phyloP scores from a whole-genome alignment of 176 grass and related monocot species.

The Avena insularis region DNA sequence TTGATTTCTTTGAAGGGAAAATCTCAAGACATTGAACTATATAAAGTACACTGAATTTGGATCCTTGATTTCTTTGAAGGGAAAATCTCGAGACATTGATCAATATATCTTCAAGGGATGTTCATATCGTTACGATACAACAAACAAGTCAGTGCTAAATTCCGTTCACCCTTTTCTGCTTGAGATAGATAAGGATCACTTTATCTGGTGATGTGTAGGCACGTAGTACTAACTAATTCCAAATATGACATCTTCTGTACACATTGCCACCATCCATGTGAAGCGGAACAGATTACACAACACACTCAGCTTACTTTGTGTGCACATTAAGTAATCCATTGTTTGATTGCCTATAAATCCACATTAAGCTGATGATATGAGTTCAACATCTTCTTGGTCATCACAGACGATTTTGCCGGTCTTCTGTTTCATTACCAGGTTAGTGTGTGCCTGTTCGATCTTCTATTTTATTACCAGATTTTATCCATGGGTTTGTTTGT shows the following conservation, averaged over 20 bases:
- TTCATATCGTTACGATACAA: not conserved
- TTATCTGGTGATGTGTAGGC: conserved; percentile 13
- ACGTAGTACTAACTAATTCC: not conserved
- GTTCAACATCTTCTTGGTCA: not conserved
- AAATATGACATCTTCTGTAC: not conserved
- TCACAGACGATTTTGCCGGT: not conserved
- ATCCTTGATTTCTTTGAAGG: too few relatives aligned
- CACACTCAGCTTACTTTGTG: not conserved
- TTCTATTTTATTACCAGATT: too few relatives aligned
- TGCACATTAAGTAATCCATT: not conserved
- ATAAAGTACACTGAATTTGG: too few relatives aligned
- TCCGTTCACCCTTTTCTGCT: not conserved
- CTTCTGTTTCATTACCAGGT: not conserved
- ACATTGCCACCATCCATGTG: not conserved
- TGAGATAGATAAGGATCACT: not conserved
- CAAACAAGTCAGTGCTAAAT: not conserved
- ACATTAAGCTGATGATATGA: not conserved
- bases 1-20: conserved; percentile 85
- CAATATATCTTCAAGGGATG: too few relatives aligned
- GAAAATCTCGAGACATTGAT: too few relatives aligned
- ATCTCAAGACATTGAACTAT: not conserved
- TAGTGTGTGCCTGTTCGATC: not conserved
- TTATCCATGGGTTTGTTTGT: not conserved
- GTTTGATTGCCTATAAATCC: not conserved
- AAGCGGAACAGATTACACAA: not conserved